These are phyloP conservation scores for Apophysomyces trapeziformis DNA, from an alignment of 371 early-diverging fungal species.

Conservation along the genomic window DNA sequence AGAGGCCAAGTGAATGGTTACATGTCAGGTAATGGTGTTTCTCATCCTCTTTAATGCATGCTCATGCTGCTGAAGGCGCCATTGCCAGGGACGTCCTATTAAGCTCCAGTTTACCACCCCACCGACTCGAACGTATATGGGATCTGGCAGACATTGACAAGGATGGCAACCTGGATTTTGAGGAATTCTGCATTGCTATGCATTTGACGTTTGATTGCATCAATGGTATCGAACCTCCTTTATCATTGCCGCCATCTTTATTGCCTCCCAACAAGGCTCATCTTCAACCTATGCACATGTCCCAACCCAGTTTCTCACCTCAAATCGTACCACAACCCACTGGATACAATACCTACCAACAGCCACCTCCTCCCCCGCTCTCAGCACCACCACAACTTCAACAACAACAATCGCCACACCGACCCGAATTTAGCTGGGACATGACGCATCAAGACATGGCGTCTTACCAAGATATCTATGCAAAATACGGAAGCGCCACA, in stretches of 20 bases:
- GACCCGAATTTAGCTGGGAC: constrained; percentile 61
- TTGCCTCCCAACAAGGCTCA: constrained; percentile 54
- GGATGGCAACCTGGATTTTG: constrained; percentile 77
- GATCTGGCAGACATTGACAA: constrained; percentile 77
- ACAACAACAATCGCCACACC: constrained; percentile 8
- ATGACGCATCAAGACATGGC: constrained; percentile 58
- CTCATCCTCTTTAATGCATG: background rate
- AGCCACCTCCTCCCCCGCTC: background rate
- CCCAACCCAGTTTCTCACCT: background rate
- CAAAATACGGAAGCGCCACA: constrained; percentile 38
- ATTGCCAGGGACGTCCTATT: constrained; percentile 59
- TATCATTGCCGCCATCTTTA: constrained; percentile 48
- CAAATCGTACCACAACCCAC: constrained; percentile 29
- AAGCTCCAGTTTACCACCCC: constrained; percentile 58
- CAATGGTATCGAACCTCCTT: constrained; percentile 54
- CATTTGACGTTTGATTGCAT: constrained; percentile 62
- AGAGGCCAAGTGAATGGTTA: constrained; percentile 57
- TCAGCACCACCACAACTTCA: constrained; percentile 7
- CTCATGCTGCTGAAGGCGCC: constrained; percentile 29
- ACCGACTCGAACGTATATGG: constrained; percentile 65
- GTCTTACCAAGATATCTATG: constrained; percentile 56
- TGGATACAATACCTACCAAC: constrained; percentile 2
- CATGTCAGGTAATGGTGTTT: constrained; percentile 48
- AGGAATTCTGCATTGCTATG: constrained; percentile 79
- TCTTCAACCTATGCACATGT: constrained; percentile 25